Percentiles rank a stretch among this genome's conserved stretches.
Conservation (phyloP, 2,329 filamentous ascomycete genomes). For the Claviceps lovelessii region DNA sequence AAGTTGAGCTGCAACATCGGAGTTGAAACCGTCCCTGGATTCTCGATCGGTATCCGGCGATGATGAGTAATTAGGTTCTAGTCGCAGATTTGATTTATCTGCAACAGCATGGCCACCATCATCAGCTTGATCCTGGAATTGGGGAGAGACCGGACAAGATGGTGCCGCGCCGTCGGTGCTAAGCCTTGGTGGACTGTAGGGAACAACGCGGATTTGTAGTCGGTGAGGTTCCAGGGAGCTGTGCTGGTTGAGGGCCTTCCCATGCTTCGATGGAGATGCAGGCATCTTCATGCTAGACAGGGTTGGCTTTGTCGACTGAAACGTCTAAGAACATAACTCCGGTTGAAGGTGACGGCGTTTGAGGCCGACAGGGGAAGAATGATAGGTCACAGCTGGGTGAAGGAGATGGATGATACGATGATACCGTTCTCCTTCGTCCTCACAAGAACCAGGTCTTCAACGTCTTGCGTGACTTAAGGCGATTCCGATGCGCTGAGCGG, state of each 20-base stretch:
- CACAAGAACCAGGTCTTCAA: background rate
- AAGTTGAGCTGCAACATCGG: background rate
- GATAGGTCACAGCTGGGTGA: background rate
- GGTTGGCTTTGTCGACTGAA: background rate
- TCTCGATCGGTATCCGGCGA: background rate
- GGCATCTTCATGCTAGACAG: constrained; percentile 3
- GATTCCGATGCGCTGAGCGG: background rate
- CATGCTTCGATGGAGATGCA: background rate
- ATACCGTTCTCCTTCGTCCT: background rate
- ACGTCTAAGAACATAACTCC: constrained; percentile 1
- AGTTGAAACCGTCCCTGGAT: background rate
- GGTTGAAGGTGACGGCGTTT: background rate
- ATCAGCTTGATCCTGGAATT: background rate
- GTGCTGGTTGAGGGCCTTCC: background rate
- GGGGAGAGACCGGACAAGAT: constrained; percentile 12
- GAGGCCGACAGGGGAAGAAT: background rate
- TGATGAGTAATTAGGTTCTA: background rate
- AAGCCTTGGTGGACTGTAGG: constrained; percentile 24
- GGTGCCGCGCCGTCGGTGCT: constrained; percentile 17
- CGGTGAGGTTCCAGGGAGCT: constrained; percentile 9
- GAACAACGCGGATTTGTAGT: constrained; percentile 24
- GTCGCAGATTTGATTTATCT: background rate
- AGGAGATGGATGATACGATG: background rate
- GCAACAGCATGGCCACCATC: background rate
- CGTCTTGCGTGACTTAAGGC: background rate